A percentile compares a stretch with the other conserved stretches of the same genome.
Conservation (phyloP, 176 grass and related monocot species). For the Hyparrhenia diplandra region DNA sequence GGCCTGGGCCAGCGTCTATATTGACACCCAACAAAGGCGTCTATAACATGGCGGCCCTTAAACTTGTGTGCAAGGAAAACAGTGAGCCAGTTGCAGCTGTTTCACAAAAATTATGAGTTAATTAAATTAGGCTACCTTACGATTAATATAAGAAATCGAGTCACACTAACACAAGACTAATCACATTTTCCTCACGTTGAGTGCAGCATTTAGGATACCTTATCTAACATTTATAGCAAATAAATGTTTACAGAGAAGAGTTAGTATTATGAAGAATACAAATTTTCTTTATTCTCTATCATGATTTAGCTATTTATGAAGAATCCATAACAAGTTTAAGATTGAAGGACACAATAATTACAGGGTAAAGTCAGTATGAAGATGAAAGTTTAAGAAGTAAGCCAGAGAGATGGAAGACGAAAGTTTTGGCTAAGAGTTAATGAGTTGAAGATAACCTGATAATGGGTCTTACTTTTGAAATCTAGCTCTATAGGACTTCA, state of each 20-base stretch:
- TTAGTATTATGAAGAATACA: background rate
- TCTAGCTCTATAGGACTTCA: slow-evolving; percentile 90
- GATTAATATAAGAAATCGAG: background rate
- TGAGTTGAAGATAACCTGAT: slow-evolving; percentile 16
- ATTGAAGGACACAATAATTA: background rate
- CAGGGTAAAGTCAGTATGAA: background rate
- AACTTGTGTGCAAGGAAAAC: background rate
- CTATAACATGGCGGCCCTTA: background rate
- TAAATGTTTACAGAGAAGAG: slow-evolving; percentile 4
- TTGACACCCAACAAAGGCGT: no score
- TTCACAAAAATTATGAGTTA: background rate
- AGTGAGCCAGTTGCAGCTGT: background rate
- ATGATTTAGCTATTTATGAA: background rate
- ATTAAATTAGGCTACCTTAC: background rate
- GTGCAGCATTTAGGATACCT: background rate
- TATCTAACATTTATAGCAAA: background rate
- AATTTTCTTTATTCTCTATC: background rate
- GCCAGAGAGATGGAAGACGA: background rate
- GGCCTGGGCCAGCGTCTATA: no score
- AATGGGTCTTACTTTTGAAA: slow-evolving; percentile 83
- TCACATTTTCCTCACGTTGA: background rate
- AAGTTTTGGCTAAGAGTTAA: slow-evolving; percentile 22
- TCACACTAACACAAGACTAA: background rate
- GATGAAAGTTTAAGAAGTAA: background rate
- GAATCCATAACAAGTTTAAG: background rate